A percentile compares a stretch with the other conserved stretches of the same genome.
Conservation (phyloP, 2,329 filamentous ascomycete genomes). For the Emmonsia crescens region DNA sequence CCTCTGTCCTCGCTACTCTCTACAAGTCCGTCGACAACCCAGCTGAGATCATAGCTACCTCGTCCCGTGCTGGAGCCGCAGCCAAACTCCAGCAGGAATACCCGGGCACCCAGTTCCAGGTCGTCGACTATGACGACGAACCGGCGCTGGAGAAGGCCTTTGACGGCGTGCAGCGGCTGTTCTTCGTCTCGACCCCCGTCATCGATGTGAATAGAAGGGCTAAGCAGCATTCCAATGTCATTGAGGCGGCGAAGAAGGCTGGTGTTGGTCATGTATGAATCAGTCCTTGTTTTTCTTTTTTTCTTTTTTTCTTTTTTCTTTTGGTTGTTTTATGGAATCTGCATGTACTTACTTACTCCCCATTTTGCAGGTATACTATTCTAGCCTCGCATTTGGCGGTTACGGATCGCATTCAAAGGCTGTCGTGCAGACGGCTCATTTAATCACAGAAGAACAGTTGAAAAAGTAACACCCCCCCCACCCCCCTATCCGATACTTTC, state of each 20-base stretch:
- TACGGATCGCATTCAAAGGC: constrained; percentile 30
- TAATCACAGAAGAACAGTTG: constrained; percentile 47
- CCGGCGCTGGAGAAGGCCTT: constrained; percentile 40
- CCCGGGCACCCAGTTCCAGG: constrained; percentile 39
- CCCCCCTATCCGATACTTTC: not conserved
- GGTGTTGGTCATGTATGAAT: constrained; percentile 40
- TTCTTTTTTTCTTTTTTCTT: no score
- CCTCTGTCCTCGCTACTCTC: constrained; percentile 24
- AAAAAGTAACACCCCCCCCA: constrained; percentile 16
- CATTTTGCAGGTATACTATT: constrained; percentile 39
- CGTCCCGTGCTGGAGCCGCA: constrained; percentile 35
- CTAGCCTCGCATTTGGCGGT: constrained; percentile 48
- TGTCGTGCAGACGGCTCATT: constrained; percentile 49
- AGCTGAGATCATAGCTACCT: constrained; percentile 41
- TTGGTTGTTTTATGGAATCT: not conserved
- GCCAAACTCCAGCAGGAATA: constrained; percentile 27
- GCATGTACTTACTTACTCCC: not conserved
- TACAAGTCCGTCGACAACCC: constrained; percentile 25
- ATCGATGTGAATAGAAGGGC: constrained; percentile 38
- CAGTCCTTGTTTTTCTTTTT: not conserved
- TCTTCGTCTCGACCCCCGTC: constrained; percentile 47
- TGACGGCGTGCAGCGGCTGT: constrained; percentile 41
- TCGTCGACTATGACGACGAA: constrained; percentile 42
- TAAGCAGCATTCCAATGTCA: constrained; percentile 39
- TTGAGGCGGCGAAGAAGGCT: constrained; percentile 43